Percentiles rank a stretch among this genome's conserved stretches.
phyloP scores from a whole-genome alignment of 2,329 filamentous ascomycete genomes.

The Alternaria ventricosa region DNA sequence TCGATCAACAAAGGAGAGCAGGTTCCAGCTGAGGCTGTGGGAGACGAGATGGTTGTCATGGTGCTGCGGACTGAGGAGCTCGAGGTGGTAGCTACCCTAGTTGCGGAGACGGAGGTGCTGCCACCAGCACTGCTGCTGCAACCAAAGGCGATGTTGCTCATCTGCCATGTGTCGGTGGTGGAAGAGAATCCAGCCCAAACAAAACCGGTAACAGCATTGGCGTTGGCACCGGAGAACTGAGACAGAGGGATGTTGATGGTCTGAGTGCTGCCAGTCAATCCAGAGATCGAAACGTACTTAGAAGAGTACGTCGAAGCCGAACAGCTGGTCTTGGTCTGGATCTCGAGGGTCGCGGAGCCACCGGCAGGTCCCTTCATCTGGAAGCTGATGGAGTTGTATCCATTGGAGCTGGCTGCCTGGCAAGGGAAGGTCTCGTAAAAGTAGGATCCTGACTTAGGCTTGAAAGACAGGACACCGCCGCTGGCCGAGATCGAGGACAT shows the following conservation, averaged over 20 bases:
- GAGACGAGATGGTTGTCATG: constrained; percentile 4
- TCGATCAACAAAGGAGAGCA: constrained; percentile 61
- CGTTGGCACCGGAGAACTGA: constrained; percentile 58
- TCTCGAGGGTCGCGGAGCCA: constrained; percentile 53
- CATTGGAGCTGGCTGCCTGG: constrained; percentile 53
- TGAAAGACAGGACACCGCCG: constrained; percentile 57
- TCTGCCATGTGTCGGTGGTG: constrained; percentile 52
- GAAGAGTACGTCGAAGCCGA: constrained; percentile 52
- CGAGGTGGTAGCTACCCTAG: not conserved
- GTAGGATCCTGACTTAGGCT: constrained; percentile 58
- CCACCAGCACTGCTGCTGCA: constrained; percentile 40
- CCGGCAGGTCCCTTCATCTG: constrained; percentile 55
- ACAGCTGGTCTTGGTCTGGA: constrained; percentile 58
- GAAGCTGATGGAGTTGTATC: constrained; percentile 59
- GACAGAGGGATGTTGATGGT: constrained; percentile 60
- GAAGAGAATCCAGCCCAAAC: constrained; percentile 54
- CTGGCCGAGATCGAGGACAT: constrained; percentile 55
- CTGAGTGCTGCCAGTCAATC: constrained; percentile 58
- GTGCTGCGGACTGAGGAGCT: constrained; percentile 1
- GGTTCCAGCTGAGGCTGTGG: constrained; percentile 32
- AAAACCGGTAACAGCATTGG: constrained; percentile 56
- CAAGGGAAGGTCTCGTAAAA: constrained; percentile 63
- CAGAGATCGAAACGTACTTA: constrained; percentile 53
- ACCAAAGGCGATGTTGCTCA: constrained; percentile 57
- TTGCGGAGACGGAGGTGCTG: constrained; percentile 4